Percentiles rank a stretch among this genome's conserved stretches.
Conservation (phyloP, 225 moss, liverwort and hornwort genomes). For the Pseudoscleropodium purum region DNA sequence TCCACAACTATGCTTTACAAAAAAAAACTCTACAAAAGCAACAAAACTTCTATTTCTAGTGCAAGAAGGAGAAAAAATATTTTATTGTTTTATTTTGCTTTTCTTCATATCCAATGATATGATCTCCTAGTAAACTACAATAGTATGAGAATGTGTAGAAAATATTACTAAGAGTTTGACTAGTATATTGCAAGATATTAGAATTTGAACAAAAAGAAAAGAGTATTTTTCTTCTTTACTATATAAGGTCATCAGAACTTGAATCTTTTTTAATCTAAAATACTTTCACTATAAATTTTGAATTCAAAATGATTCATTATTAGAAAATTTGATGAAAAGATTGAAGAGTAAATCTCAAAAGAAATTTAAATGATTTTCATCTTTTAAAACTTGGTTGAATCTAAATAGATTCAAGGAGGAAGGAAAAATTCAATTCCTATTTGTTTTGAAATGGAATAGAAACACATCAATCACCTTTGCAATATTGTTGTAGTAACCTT, state of each 20-base stretch:
- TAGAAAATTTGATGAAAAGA: background rate
- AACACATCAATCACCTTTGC: background rate
- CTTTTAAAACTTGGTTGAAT: background rate
- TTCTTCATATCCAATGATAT: background rate
- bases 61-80: background rate
- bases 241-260: too few species aligned
- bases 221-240: background rate
- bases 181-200: background rate
- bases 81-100: background rate
- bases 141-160: background rate
- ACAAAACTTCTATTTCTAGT: background rate
- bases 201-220: background rate
- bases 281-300: background rate
- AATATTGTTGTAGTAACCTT: too few species aligned
- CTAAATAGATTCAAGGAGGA: too few species aligned
- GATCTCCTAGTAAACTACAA: background rate
- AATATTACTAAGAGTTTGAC: background rate
- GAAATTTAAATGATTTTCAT: background rate
- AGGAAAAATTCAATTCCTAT: background rate
- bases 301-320: background rate
- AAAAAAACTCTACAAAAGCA: too few species aligned
- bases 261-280: background rate
- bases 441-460: background rate
- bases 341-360: accelerated
- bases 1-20: accelerated